Evolutionary conservation across 495 filamentous ascomycete species (phyloP).

Genomic region (Eremomyces bilateralis): DNA sequence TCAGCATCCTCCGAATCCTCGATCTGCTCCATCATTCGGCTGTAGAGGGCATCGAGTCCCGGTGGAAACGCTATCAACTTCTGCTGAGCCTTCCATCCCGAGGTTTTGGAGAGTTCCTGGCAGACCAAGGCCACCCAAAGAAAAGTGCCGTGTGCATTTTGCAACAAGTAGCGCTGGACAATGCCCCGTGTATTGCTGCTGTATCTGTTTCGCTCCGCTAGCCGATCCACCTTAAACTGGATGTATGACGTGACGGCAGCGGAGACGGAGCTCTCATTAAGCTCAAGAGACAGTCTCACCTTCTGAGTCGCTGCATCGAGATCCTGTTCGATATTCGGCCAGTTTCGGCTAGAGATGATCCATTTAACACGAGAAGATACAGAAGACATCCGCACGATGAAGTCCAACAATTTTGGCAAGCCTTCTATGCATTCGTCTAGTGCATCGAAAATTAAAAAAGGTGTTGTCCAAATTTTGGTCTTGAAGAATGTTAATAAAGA

Average conservation of each 20-base stretch:
- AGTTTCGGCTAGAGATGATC: constrained; percentile 19
- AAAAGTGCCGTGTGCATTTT: constrained; percentile 15
- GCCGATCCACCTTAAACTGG: constrained; percentile 10
- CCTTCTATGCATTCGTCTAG: neutral
- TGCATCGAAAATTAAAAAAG: constrained; percentile 11
- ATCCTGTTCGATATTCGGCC: constrained; percentile 13
- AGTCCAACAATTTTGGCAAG: neutral
- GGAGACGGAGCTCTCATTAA: constrained; percentile 11
- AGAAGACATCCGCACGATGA: constrained; percentile 12
- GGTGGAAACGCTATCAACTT: constrained; percentile 8
- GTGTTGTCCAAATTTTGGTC: constrained; percentile 10
- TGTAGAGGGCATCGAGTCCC: constrained; percentile 14
- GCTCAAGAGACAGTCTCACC: constrained; percentile 14
- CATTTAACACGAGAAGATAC: constrained; percentile 14
- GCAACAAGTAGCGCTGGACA: constrained; percentile 6
- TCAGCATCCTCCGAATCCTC: constrained; percentile 10
- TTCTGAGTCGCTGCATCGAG: constrained; percentile 7
- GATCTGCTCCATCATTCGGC: constrained; percentile 15
- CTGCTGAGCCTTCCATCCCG: neutral
- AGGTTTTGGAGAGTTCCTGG: constrained; percentile 4
- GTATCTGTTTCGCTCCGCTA: constrained; percentile 7
- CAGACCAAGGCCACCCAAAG: constrained; percentile 16
- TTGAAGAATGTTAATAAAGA: constrained; percentile 17
- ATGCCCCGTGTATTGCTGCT: constrained; percentile 3
- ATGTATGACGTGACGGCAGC: constrained; percentile 13